These are phyloP conservation scores for Plasmodium fragile DNA, from an alignment of 169 alveolate genomes.

Conservation along the genomic window DNA sequence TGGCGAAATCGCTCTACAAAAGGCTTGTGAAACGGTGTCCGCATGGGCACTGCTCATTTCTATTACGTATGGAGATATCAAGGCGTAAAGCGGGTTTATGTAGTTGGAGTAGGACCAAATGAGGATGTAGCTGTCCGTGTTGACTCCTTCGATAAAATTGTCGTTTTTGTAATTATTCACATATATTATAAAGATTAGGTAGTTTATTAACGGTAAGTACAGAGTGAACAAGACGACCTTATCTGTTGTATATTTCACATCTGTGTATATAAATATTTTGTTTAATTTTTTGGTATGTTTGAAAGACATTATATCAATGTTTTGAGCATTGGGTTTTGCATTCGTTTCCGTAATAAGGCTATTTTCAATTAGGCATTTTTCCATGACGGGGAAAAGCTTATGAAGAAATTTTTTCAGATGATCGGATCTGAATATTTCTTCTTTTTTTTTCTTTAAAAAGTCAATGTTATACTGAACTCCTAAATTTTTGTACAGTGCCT, in stretches of 20 bases:
- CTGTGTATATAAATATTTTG: conserved; percentile 75
- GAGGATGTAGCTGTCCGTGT: conserved; percentile 72
- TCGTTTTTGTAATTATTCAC: conserved; percentile 60
- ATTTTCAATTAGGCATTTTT: conserved; percentile 67
- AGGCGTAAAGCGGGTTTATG: conserved; percentile 57
- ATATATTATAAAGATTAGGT: conserved; percentile 45
- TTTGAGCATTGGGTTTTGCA: conserved; percentile 14
- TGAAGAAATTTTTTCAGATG: conserved; percentile 52
- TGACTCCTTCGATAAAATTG: conserved; percentile 66
- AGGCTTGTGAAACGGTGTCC: background rate
- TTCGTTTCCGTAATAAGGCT: conserved; percentile 15
- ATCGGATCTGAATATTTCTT: conserved; percentile 60
- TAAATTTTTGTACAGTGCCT: conserved; percentile 34
- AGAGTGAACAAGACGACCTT: conserved; percentile 56
- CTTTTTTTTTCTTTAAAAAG: conserved; percentile 59
- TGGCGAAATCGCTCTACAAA: background rate
- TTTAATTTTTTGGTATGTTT: conserved; percentile 50
- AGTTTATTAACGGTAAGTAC: conserved; percentile 37
- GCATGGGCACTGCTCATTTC: background rate
- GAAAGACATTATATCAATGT: conserved; percentile 25
- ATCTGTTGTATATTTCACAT: conserved; percentile 69
- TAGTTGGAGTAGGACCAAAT: conserved; percentile 66
- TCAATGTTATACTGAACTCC: conserved; percentile 70
- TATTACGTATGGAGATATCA: conserved; percentile 73
- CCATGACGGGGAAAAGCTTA: conserved; percentile 43